Conservation (phyloP, 1,284 basidiomycete genomes). For the Hymenochaete sp. region DNA sequence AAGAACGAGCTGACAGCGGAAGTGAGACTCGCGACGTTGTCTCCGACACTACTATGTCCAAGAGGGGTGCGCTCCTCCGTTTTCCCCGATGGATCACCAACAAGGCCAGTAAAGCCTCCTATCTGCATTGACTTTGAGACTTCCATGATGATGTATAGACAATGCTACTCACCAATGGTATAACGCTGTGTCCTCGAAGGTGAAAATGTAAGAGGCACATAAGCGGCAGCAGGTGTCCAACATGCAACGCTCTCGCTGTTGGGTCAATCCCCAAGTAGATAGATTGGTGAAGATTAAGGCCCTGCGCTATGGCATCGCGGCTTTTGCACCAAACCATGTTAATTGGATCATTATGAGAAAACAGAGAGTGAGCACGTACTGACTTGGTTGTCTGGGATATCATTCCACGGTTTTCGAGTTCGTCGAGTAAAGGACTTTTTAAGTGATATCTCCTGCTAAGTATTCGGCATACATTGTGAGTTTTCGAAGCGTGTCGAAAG, state of each 20-base stretch:
- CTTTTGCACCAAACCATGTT: constrained; percentile 5
- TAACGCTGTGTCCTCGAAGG: constrained; percentile 68
- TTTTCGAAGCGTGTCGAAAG: no score
- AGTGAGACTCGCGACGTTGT: constrained; percentile 65
- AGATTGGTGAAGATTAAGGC: constrained; percentile 24
- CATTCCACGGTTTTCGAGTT: constrained; percentile 13
- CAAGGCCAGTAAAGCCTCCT: constrained; percentile 92
- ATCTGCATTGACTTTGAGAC: constrained; percentile 47
- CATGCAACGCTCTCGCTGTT: constrained; percentile 82
- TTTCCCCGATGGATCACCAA: constrained; percentile 94
- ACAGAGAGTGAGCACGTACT: background rate
- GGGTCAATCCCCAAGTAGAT: constrained; percentile 93
- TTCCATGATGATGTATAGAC: background rate
- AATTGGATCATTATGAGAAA: background rate
- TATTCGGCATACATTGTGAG: no score
- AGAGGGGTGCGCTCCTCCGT: constrained; percentile 74
- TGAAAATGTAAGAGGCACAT: constrained; percentile 85
- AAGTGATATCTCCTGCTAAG: background rate
- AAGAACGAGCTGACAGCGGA: constrained; percentile 70
- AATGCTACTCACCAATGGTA: constrained; percentile 77
- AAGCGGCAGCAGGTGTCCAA: constrained; percentile 88
- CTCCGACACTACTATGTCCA: constrained; percentile 44
- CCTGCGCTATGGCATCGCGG: constrained; percentile 3
- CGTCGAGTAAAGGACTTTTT: constrained; percentile 5
- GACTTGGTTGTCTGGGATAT: constrained; percentile 15